phyloP scores from a whole-genome alignment of 1,139 yeast genomes.

The Saccharomyces hybrid region DNA sequence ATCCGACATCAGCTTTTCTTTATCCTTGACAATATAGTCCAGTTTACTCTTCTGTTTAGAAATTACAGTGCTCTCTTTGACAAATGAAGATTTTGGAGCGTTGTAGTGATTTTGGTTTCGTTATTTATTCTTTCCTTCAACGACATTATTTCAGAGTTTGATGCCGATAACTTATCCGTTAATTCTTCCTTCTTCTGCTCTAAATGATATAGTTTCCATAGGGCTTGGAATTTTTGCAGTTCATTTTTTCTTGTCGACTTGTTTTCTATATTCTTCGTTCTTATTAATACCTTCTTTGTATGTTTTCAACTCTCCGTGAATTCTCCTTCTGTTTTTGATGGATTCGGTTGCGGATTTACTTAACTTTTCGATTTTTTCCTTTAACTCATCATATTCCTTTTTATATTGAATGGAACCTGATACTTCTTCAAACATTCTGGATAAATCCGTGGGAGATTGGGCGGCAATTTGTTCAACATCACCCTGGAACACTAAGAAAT shows the following conservation, averaged over 20 bases:
- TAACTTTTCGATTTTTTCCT: slow-evolving; percentile 60
- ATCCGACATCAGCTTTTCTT: slow-evolving; percentile 50
- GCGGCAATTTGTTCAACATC: slow-evolving; percentile 93
- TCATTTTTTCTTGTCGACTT: slow-evolving; percentile 43
- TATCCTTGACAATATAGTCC: slow-evolving; percentile 35
- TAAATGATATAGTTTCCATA: slow-evolving; percentile 64
- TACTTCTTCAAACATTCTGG: slow-evolving; percentile 68
- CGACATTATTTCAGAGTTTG: slow-evolving; percentile 32
- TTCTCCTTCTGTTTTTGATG: slow-evolving; percentile 63
- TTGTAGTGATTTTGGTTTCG: slow-evolving; percentile 28
- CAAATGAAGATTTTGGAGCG: slow-evolving; percentile 37
- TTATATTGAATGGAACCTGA: slow-evolving; percentile 71
- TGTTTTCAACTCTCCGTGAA: slow-evolving; percentile 70
- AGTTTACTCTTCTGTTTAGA: slow-evolving; percentile 39
- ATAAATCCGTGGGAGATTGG: slow-evolving; percentile 70
- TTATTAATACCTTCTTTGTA: slow-evolving; percentile 71
- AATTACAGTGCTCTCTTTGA: slow-evolving; percentile 41
- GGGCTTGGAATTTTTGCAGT: slow-evolving; percentile 42
- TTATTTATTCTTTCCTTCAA: slow-evolving; percentile 26
- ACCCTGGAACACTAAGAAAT: slow-evolving; percentile 92
- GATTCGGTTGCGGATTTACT: slow-evolving; percentile 59
- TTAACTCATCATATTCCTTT: slow-evolving; percentile 59
- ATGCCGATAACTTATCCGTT: slow-evolving; percentile 26
- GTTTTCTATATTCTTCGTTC: slow-evolving; percentile 59
- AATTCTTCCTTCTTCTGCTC: slow-evolving; percentile 42